Percentiles rank a stretch among this genome's conserved stretches.
Evolutionary conservation across 768 basidiomycete species (phyloP).

Genomic region (Pleurotus salmoneostramineus): DNA sequence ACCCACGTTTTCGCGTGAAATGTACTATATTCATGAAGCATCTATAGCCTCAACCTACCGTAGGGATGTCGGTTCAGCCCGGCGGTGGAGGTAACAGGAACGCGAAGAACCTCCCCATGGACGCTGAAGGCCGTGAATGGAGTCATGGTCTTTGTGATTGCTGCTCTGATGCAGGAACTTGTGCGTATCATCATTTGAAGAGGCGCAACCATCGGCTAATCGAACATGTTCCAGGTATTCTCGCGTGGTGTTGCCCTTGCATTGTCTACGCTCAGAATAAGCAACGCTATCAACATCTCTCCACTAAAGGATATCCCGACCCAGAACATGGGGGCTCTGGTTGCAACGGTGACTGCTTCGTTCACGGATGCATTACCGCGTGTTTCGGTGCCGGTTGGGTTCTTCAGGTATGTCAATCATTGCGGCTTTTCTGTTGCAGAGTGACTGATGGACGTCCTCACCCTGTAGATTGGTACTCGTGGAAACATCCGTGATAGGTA

Average conservation of each 20-base stretch:
- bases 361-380: constrained; percentile 26
- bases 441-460: too few species aligned
- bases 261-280: constrained; percentile 32
- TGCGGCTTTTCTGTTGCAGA: too few species aligned
- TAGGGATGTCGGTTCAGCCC: constrained; percentile 14
- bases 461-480: constrained; percentile 27
- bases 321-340: constrained; percentile 29
- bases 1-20: background rate
- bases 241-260: constrained; percentile 34
- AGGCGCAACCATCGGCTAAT: background rate
- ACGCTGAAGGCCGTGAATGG: constrained; percentile 22
- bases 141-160: constrained; percentile 21
- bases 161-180: constrained; percentile 17
- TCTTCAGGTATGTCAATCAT: constrained; percentile 4
- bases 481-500: constrained; percentile 37
- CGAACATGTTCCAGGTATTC: constrained; percentile 11
- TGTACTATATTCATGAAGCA: background rate
- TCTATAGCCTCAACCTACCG: constrained; percentile 17
- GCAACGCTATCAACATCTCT: constrained; percentile 27
- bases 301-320: constrained; percentile 24
- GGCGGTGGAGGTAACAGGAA: constrained; percentile 19
- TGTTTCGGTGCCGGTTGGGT: constrained; percentile 31
- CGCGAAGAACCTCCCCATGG: constrained; percentile 20
- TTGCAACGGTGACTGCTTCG: constrained; percentile 30
- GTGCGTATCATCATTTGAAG: constrained; percentile 11